phyloP scores from a whole-genome alignment of 805 yeast species.

The Zygoascus biomembranicola region DNA sequence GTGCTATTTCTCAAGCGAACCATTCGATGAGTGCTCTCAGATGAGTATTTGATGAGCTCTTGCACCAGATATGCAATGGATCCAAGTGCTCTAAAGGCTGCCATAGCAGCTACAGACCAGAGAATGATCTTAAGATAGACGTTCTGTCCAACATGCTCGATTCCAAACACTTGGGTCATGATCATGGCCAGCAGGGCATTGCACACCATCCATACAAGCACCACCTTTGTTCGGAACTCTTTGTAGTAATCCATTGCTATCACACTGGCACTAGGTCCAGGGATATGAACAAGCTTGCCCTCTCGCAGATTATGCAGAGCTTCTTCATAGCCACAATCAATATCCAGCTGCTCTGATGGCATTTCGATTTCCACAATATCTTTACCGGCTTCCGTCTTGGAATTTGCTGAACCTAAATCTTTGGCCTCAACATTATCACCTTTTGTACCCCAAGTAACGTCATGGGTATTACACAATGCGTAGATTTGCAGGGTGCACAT shows the following conservation, averaged over 20 bases:
- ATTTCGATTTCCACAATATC: conserved; percentile 78
- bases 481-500: conserved; percentile 89
- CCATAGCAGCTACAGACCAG: conserved; percentile 86
- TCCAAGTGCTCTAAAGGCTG: conserved; percentile 76
- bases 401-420: conserved; percentile 72
- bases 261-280: conserved; percentile 31
- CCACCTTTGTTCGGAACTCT: conserved; percentile 90
- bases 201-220: conserved; percentile 84
- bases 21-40: conserved; percentile 7
- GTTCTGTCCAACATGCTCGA: conserved; percentile 59
- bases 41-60: conserved; percentile 18
- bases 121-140: conserved; percentile 73
- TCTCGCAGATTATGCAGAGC: conserved; percentile 66
- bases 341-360: conserved; percentile 60
- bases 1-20: background rate
- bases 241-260: conserved; percentile 76
- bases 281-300: conserved; percentile 50
- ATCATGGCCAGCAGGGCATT: conserved; percentile 80
- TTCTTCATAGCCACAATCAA: conserved; percentile 74
- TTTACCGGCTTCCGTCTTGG: conserved; percentile 73
- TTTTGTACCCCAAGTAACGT: conserved; percentile 98
- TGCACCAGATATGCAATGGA: conserved; percentile 60
- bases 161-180: conserved; percentile 70
- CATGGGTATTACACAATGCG: conserved; percentile 97
- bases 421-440: conserved; percentile 75